Conservation (phyloP, 139 green algal species). For the Chlorella ohadii region DNA sequence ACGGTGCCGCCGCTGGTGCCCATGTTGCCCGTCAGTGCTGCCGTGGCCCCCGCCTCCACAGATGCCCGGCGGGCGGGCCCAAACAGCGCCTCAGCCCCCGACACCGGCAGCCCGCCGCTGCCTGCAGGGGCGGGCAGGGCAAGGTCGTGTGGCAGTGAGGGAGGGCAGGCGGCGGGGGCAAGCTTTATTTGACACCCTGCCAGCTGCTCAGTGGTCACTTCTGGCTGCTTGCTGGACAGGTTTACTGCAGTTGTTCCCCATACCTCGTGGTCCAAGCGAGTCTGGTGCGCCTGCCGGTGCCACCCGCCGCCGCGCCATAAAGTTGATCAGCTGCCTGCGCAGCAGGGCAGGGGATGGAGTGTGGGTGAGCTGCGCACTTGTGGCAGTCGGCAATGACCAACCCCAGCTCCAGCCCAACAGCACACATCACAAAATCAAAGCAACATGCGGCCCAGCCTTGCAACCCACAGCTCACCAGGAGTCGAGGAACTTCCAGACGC, state of each 20-base stretch:
- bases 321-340: slow-evolving; percentile 26
- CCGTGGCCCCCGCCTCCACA: not conserved
- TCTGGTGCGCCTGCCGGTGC: not conserved
- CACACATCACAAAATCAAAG: no score
- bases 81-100: slow-evolving; percentile 22
- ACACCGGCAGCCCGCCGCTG: not conserved
- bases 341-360: not conserved
- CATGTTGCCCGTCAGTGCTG: not conserved
- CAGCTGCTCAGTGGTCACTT: no score
- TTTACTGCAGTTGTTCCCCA: no score
- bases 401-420: no score
- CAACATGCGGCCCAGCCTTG: no score
- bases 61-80: not conserved
- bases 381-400: not conserved
- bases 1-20: slow-evolving; percentile 13
- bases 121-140: not conserved
- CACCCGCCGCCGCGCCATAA: not conserved
- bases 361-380: not conserved
- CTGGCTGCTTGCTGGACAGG: no score
- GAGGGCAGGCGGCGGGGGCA: not conserved
- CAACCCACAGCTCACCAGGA: slow-evolving; percentile 15
- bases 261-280: no score
- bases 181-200: no score
- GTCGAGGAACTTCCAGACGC: slow-evolving; percentile 60
- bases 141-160: not conserved